Percentiles rank a stretch among this genome's conserved stretches.
phyloP scores from a whole-genome alignment of 805 yeast genomes.

The Kuraishia hungarica region DNA sequence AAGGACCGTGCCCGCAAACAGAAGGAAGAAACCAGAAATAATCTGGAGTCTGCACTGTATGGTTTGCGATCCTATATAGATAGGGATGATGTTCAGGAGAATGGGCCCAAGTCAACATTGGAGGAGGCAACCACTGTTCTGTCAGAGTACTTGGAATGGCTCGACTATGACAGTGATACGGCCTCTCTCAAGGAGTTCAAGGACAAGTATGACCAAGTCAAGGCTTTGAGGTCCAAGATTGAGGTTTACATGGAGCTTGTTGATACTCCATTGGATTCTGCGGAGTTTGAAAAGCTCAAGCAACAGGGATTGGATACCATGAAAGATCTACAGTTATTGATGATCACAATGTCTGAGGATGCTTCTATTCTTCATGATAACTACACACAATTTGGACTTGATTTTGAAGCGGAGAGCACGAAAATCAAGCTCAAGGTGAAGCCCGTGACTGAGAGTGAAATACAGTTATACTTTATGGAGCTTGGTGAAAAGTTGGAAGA shows the following conservation, averaged over 20 bases:
- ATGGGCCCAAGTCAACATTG: conserved; percentile 30
- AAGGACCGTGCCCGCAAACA: conserved; percentile 47
- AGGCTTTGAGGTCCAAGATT: conserved; percentile 20
- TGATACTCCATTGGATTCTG: conserved; percentile 36
- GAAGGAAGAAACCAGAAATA: conserved; percentile 54
- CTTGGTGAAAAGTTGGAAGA: conserved; percentile 19
- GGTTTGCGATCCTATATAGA: conserved; percentile 53
- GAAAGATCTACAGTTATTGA: conserved; percentile 31
- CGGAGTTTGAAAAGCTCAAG: conserved; percentile 34
- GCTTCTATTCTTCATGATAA: conserved; percentile 31
- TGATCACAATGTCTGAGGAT: conserved; percentile 37
- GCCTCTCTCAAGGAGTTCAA: conserved; percentile 32
- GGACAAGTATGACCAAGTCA: conserved; percentile 22
- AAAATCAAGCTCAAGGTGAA: conserved; percentile 26
- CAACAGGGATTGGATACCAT: conserved; percentile 32
- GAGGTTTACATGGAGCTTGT: conserved; percentile 31
- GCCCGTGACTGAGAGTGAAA: conserved; percentile 18
- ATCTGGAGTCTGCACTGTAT: conserved; percentile 68
- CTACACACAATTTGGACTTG: conserved; percentile 36
- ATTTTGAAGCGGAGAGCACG: conserved; percentile 43
- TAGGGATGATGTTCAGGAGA: conserved; percentile 37
- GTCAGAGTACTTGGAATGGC: conserved; percentile 58
- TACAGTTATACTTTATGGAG: conserved; percentile 16
- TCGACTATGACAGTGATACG: conserved; percentile 60
- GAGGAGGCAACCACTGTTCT: conserved; percentile 29